phyloP scores from a whole-genome alignment of 2,329 filamentous ascomycete genomes.

The Neurospora crassa region DNA sequence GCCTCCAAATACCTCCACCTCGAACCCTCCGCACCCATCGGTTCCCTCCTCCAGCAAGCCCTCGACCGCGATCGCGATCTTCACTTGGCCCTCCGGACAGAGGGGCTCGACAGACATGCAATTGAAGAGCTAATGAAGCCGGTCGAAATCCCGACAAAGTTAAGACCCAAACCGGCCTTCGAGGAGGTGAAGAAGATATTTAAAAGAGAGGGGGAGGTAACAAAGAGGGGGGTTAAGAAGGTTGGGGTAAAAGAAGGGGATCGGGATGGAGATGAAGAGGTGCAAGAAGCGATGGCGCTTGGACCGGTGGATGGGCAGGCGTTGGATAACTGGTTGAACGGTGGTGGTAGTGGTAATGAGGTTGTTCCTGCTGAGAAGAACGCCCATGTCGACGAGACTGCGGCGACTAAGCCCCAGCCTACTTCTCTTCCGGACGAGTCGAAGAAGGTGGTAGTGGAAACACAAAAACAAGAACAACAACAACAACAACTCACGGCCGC shows the following conservation, averaged over 20 bases:
- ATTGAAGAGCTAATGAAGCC: background rate
- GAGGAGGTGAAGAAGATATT: background rate
- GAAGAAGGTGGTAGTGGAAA: background rate
- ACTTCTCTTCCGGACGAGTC: background rate
- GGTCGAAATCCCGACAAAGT: background rate
- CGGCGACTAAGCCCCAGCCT: background rate
- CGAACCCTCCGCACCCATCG: background rate
- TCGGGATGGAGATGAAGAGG: background rate
- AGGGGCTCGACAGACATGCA: background rate
- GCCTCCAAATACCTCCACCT: background rate
- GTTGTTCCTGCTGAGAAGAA: background rate
- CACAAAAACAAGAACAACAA: background rate
- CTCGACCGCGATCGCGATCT: conserved; percentile 4
- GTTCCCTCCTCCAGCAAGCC: conserved; percentile 2
- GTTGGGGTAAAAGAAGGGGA: background rate
- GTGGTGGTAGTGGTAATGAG: background rate
- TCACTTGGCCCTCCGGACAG: background rate
- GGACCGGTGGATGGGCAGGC: background rate
- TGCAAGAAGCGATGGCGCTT: background rate
- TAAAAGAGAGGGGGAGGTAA: background rate
- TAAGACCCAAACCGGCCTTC: background rate
- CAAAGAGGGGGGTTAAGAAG: background rate
- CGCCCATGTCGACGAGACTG: background rate
- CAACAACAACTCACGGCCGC: background rate
- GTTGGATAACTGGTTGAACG: background rate